Percentiles rank a stretch among this genome's conserved stretches.
Evolutionary conservation across 768 basidiomycete species (phyloP).

Genomic region (Termitomyces sp.): DNA sequence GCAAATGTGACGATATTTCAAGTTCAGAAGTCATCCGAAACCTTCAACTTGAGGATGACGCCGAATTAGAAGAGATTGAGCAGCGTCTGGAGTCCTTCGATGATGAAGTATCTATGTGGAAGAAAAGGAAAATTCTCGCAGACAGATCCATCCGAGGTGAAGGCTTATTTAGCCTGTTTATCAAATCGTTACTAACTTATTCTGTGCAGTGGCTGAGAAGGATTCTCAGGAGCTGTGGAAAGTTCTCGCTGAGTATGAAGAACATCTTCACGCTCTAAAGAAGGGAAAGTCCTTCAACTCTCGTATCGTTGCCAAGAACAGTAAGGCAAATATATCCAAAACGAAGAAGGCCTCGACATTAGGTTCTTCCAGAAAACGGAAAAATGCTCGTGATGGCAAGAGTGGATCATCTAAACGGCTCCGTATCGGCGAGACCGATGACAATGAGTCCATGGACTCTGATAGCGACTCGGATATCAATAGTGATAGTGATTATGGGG

Average conservation of each 20-base stretch:
- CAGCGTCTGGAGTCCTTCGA: constrained; percentile 32
- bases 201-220: constrained; percentile 28
- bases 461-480: constrained; percentile 21
- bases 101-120: constrained; percentile 30
- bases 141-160: constrained; percentile 38
- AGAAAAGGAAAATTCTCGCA: constrained; percentile 32
- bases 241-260: constrained; percentile 31
- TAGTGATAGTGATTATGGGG: constrained; percentile 15
- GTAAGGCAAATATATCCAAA: background rate
- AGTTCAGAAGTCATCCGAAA: constrained; percentile 51
- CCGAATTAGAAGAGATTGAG: constrained; percentile 44
- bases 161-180: background rate
- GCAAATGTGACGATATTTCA: constrained; percentile 60
- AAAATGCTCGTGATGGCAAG: constrained; percentile 34
- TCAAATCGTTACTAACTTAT: background rate
- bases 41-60: constrained; percentile 46
- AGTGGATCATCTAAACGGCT: constrained; percentile 39
- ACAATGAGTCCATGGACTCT: constrained; percentile 29
- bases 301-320: constrained; percentile 27
- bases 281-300: constrained; percentile 38
- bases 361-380: constrained; percentile 39
- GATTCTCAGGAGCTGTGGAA: constrained; percentile 34
- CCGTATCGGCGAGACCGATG: constrained; percentile 24
- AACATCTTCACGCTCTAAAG: constrained; percentile 41
- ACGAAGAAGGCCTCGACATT: constrained; percentile 8